A percentile compares a stretch with the other conserved stretches of the same genome.
Conservation (phyloP, 352 stramenopile genomes). For the Lagenidium giganteum region DNA sequence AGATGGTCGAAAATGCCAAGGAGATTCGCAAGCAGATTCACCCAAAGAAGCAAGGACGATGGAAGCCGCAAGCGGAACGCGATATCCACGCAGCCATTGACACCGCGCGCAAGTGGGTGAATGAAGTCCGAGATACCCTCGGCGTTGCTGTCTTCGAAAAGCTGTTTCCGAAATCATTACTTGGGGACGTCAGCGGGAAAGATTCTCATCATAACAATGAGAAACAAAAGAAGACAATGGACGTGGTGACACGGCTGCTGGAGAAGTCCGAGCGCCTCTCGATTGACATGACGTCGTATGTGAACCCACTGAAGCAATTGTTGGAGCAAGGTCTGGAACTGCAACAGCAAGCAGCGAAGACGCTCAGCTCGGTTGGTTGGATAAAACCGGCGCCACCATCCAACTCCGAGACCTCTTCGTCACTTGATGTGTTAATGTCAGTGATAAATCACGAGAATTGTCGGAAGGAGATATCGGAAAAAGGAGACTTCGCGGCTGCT, state of each 20-base stretch:
- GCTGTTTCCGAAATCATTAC: conserved; percentile 25
- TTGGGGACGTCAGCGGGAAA: too few relatives aligned
- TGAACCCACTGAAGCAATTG: conserved; percentile 39
- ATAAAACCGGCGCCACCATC: too few relatives aligned
- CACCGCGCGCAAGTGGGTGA: conserved; percentile 54
- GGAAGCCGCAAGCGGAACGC: conserved; percentile 63
- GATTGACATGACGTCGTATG: conserved; percentile 50
- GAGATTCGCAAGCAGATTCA: conserved; percentile 49
- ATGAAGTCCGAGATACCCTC: conserved; percentile 52
- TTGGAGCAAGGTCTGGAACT: conserved; percentile 33
- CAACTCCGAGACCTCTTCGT: too few relatives aligned
- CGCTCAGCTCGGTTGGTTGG: conserved; percentile 44
- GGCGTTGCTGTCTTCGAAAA: conserved; percentile 44
- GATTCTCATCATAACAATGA: too few relatives aligned
- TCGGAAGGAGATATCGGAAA: conserved; percentile 3
- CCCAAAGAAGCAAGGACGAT: conserved; percentile 54
- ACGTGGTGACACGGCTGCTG: conserved; percentile 45
- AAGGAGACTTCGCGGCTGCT: conserved; percentile 31
- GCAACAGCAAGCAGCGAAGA: conserved; percentile 34
- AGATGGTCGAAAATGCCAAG: conserved; percentile 35
- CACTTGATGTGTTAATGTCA: too few relatives aligned
- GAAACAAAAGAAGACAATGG: conserved; percentile 47
- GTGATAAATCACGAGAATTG: conserved; percentile 19
- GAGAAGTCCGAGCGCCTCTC: conserved; percentile 37
- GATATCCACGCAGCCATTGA: conserved; percentile 60